These are phyloP conservation scores for Daucus carota DNA, from an alignment of 129 eudicot species.

Conservation along the genomic window DNA sequence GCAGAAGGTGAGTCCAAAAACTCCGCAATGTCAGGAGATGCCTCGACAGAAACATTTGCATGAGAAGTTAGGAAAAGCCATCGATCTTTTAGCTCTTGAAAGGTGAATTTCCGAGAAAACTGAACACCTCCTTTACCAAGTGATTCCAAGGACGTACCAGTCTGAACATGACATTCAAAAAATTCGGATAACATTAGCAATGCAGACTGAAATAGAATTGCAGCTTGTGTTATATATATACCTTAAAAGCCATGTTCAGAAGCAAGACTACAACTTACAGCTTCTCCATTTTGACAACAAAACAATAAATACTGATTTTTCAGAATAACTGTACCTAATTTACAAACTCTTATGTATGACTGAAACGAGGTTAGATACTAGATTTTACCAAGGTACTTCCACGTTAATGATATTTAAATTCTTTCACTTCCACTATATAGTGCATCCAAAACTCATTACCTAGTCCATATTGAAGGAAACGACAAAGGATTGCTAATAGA, in stretches of 20 bases:
- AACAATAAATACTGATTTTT: too few species aligned
- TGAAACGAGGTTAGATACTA: neutral
- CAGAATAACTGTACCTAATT: neutral
- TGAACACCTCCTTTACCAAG: constrained; percentile 67
- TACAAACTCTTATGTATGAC: neutral
- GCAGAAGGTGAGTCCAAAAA: constrained; percentile 32
- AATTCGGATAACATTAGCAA: neutral
- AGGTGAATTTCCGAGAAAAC: constrained; percentile 56
- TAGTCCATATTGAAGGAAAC: neutral
- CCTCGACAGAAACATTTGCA: constrained; percentile 43
- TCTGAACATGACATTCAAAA: constrained; percentile 24
- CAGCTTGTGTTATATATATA: neutral
- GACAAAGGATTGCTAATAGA: neutral
- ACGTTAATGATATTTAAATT: neutral
- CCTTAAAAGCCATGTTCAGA: neutral
- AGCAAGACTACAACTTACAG: neutral
- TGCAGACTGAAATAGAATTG: constrained; percentile 1
- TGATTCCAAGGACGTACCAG: constrained; percentile 68
- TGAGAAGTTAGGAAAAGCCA: constrained; percentile 68
- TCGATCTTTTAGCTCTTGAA: constrained; percentile 59
- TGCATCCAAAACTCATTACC: neutral
- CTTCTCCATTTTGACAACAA: neutral
- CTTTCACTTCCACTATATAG: neutral
- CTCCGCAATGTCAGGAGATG: constrained; percentile 47
- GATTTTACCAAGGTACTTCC: neutral